phyloP scores from a whole-genome alignment of 345 rosid genomes.

The Aquilaria yunnanensis region DNA sequence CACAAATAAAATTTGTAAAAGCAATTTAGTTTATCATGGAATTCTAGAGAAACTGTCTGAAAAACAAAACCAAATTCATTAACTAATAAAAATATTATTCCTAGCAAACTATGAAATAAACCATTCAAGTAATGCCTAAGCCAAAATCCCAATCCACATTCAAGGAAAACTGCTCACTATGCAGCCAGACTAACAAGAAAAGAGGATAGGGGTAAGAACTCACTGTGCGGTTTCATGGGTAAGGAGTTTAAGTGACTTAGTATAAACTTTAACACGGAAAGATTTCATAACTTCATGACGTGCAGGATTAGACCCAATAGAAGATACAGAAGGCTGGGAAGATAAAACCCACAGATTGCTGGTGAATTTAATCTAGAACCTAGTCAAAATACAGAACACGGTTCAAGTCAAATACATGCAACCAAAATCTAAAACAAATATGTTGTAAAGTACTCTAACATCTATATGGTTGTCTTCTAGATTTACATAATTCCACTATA shows the following conservation, averaged over 20 bases:
- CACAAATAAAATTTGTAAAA: too few relatives aligned
- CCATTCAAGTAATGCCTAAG: background rate
- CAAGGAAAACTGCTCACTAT: conserved; percentile 2
- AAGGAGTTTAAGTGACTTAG: conserved; percentile 45
- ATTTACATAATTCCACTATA: too few relatives aligned
- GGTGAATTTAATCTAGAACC: conserved; percentile 99
- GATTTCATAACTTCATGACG: conserved; percentile 83
- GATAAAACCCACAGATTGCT: conserved; percentile 92
- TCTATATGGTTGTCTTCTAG: too few relatives aligned
- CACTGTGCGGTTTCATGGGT: conserved; percentile 82
- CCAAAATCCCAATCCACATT: background rate
- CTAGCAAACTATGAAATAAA: background rate
- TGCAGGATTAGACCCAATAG: conserved; percentile 94
- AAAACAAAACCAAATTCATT: too few relatives aligned
- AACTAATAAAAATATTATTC: background rate
- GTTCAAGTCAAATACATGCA: conserved; percentile 24
- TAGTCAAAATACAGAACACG: conserved; percentile 25
- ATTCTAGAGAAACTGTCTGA: too few relatives aligned
- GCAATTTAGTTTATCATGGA: too few relatives aligned
- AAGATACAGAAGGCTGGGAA: conserved; percentile 77
- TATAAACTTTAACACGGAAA: conserved; percentile 56
- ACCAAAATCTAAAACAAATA: too few relatives aligned
- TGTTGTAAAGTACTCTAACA: too few relatives aligned
- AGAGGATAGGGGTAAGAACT: conserved; percentile 6
- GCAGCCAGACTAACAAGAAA: too few relatives aligned